Percentiles rank a stretch among this genome's conserved stretches.
Evolutionary conservation across 1,284 basidiomycete species (phyloP).

Genomic region (Leucoagaricus sp.): DNA sequence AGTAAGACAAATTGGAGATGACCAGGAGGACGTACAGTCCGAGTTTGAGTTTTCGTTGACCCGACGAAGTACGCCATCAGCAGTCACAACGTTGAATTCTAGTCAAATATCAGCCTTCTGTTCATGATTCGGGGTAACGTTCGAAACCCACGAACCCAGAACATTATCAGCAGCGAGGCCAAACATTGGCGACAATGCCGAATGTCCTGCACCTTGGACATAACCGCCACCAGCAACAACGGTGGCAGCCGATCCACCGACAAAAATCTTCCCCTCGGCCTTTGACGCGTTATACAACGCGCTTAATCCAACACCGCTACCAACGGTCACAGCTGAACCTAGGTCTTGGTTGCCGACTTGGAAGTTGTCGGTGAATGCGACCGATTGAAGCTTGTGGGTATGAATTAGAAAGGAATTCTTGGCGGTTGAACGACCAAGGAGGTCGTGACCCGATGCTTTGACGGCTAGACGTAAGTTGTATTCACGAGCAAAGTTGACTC

Average conservation of each 20-base stretch:
- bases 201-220: constrained; percentile 43
- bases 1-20: background rate
- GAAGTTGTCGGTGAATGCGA: constrained; percentile 31
- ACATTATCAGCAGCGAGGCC: constrained; percentile 36
- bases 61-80: constrained; percentile 11
- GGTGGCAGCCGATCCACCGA: constrained; percentile 36
- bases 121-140: too few species aligned
- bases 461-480: constrained; percentile 41
- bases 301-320: constrained; percentile 42
- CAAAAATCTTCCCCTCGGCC: constrained; percentile 28
- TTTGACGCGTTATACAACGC: constrained; percentile 39
- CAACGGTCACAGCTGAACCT: constrained; percentile 34
- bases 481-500: constrained; percentile 33
- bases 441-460: constrained; percentile 42
- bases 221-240: constrained; percentile 39
- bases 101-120: background rate
- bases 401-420: constrained; percentile 34
- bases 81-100: constrained; percentile 15
- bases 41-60: constrained; percentile 10
- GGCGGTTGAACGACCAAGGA: constrained; percentile 31
- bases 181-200: constrained; percentile 32
- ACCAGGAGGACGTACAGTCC: background rate
- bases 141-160: background rate
- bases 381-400: constrained; percentile 38
- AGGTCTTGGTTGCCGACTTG: background rate